These are phyloP conservation scores for Mortierella sp. DNA, from an alignment of 371 early-diverging fungal species.

Conservation along the genomic window DNA sequence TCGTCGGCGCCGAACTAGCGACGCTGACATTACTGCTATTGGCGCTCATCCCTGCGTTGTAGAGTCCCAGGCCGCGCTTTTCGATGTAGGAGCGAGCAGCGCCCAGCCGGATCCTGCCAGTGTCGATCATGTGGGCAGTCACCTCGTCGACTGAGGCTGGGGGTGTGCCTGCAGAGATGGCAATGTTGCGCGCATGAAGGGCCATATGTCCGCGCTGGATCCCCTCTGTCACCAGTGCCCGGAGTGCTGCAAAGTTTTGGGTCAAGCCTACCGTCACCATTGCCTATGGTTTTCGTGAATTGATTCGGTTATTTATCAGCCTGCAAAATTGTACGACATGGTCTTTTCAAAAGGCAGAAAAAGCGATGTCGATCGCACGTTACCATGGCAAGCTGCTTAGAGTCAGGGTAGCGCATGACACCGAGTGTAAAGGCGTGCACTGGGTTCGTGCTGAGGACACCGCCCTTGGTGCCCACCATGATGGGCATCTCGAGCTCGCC, in stretches of 20 bases:
- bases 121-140: slow-evolving; percentile 73
- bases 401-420: slow-evolving; percentile 70
- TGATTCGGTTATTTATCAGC: no score
- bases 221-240: slow-evolving; percentile 79
- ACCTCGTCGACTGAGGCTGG: slow-evolving; percentile 72
- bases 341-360: no score
- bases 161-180: slow-evolving; percentile 78
- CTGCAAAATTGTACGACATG: no score
- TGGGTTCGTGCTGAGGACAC: slow-evolving; percentile 76
- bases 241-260: slow-evolving; percentile 80
- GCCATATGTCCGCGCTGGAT: slow-evolving; percentile 82
- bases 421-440: slow-evolving; percentile 72
- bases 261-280: slow-evolving; percentile 77
- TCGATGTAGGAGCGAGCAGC: slow-evolving; percentile 69
- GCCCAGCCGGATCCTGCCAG: slow-evolving; percentile 64
- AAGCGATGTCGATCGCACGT: no score
- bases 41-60: slow-evolving; percentile 14
- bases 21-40: slow-evolving; percentile 22
- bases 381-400: slow-evolving; percentile 71
- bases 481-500: slow-evolving; percentile 80
- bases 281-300: slow-evolving; percentile 36
- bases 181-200: slow-evolving; percentile 76
- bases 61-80: slow-evolving; percentile 34
- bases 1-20: background rate
- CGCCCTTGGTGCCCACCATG: slow-evolving; percentile 76